Evolutionary conservation across 2,329 filamentous ascomycete genomes (phyloP).

Genomic region (Verticillium isaacii): DNA sequence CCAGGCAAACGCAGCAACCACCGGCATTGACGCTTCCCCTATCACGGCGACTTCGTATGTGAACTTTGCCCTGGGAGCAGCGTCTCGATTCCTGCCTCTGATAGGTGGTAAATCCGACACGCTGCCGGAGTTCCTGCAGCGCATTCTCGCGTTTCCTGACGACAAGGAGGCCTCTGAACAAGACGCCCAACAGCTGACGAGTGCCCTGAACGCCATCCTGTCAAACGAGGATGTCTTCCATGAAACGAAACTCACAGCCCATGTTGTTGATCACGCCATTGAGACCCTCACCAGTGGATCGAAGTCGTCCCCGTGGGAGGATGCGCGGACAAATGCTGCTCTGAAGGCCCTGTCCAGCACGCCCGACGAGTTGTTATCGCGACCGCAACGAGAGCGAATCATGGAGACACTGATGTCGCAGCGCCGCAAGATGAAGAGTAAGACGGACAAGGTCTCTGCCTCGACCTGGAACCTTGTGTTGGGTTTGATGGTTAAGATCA

Average conservation of each 20-base stretch:
- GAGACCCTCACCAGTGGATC: slow-evolving; percentile 17
- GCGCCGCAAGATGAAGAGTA: slow-evolving; percentile 16
- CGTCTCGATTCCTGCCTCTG: slow-evolving; percentile 9
- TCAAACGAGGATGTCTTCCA: slow-evolving; percentile 33
- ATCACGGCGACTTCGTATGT: not conserved
- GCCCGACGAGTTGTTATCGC: slow-evolving; percentile 34
- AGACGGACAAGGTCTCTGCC: slow-evolving; percentile 16
- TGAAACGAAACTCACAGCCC: slow-evolving; percentile 22
- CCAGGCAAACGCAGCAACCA: not conserved
- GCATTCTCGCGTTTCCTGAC: not conserved
- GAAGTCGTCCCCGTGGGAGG: slow-evolving; percentile 6
- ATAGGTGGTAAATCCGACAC: slow-evolving; percentile 3
- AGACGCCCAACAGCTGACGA: slow-evolving; percentile 8
- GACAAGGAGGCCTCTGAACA: not conserved
- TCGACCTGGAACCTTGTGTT: slow-evolving; percentile 33
- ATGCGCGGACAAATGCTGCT: slow-evolving; percentile 2
- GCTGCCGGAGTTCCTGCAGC: slow-evolving; percentile 7
- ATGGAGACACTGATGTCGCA: slow-evolving; percentile 28
- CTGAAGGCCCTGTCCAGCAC: slow-evolving; percentile 22
- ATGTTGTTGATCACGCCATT: slow-evolving; percentile 27
- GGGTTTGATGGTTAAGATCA: slow-evolving; percentile 42
- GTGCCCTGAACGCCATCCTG: slow-evolving; percentile 25
- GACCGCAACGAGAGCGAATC: slow-evolving; percentile 37
- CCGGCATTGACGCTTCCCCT: not conserved
- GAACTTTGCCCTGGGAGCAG: slow-evolving; percentile 5